Evolutionary conservation across 345 rosid genomes (phyloP).

Genomic region (Stellera chamaejasme): DNA sequence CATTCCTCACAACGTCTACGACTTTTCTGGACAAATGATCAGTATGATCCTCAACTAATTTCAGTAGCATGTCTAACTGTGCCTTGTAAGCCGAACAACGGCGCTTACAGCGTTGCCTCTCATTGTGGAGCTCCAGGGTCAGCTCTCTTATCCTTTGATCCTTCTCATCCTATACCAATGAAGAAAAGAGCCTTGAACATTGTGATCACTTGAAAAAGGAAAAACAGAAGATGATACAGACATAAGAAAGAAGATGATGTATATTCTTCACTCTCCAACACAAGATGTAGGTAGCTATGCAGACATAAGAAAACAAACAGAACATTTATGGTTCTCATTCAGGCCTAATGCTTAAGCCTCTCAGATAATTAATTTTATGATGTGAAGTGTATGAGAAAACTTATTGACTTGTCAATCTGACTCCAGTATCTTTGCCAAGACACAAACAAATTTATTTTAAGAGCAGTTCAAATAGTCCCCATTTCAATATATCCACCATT

Average conservation of each 20-base stretch:
- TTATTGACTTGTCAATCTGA: too few relatives aligned
- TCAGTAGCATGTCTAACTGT: slow-evolving; percentile 22
- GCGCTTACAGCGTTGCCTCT: slow-evolving; percentile 33
- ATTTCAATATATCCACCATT: too few relatives aligned
- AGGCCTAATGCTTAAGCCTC: too few relatives aligned
- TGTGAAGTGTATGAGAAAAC: too few relatives aligned
- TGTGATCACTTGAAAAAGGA: not conserved
- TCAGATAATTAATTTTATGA: too few relatives aligned
- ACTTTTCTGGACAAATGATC: slow-evolving; percentile 33
- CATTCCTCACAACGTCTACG: slow-evolving; percentile 25
- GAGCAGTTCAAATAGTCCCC: too few relatives aligned
- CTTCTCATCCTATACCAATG: slow-evolving; percentile 32
- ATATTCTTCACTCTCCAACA: not conserved
- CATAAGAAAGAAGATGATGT: not conserved
- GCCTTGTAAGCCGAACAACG: slow-evolving; percentile 33
- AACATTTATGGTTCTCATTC: too few relatives aligned
- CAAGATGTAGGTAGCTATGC: not conserved
- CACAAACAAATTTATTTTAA: too few relatives aligned
- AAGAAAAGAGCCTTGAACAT: not conserved
- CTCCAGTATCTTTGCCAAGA: too few relatives aligned
- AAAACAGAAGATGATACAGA: not conserved
- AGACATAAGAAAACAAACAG: too few relatives aligned
- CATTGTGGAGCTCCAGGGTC: slow-evolving; percentile 35
- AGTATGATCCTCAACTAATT: slow-evolving; percentile 37
- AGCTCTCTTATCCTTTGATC: slow-evolving; percentile 37